Evolutionary conservation across 140 eudicot species (phyloP), one percentile per base, ranked within the genome.

Genomic region (Senecio squalidus): DNA sequence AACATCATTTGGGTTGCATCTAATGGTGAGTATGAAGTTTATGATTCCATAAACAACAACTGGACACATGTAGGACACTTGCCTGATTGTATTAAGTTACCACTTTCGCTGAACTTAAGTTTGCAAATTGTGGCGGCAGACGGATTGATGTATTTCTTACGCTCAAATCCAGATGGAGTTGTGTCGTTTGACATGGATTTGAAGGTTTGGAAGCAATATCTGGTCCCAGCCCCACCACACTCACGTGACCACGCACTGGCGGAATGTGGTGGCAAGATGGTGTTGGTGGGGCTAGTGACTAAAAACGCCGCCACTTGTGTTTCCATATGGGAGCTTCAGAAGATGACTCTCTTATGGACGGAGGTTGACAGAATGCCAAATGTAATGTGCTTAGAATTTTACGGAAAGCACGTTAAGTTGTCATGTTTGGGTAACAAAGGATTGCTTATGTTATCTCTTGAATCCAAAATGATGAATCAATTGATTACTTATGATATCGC

Each of bases 361-460:
- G 98, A 92, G 98, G 98, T 84, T 81, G 98, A 92, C 98, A 92
- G 98, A 92, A 92, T 92, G 98, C 98, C 96, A 92, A 92, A 92
- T 73, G 48, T 73, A 66, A 75, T 82, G 98, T 81, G 98, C 92
- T 92, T 92, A 86, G 98, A 92, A 45, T 84, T 87, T 67, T 92
- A 92, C 39, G 98, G 96, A 38, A 92, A 92, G 96, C 95, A 84
- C 78, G 82, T 92, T 39, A 76, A 77, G 55, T 78, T 92, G 89
- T 87, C 78, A 27, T 87, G 96, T 71, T 74, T 92, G 81, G 98
- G 96, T 66, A 87, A 92, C 81, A 82, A 75, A 40, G 98, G 86
- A 7, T 68, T 87, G 74, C 65, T 92, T 36, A 84, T 92, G 98
- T 70, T 92, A 73, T 92, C 96, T 6, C 77, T 92, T 55, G 74